Evolutionary conservation across 2,329 filamentous ascomycete species (phyloP).

Genomic region (Biscogniauxia marginata): DNA sequence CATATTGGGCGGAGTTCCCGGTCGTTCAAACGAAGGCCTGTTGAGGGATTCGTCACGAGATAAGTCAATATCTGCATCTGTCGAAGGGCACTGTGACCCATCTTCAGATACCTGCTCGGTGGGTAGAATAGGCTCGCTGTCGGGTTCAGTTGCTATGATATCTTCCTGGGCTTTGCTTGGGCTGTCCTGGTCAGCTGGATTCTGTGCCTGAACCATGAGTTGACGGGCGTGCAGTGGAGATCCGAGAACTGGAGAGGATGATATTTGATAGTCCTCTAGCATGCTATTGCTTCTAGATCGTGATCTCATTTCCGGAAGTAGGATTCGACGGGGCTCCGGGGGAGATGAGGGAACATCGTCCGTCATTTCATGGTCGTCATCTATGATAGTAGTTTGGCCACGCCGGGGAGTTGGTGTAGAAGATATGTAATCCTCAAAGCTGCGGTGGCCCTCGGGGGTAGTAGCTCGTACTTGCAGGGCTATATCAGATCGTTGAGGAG

Average conservation of each 20-base stretch:
- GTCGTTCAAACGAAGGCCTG: slow-evolving; percentile 1
- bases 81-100: neutral
- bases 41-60: neutral
- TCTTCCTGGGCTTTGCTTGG: neutral
- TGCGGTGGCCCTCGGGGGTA: slow-evolving; percentile 46
- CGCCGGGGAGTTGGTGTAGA: slow-evolving; percentile 62
- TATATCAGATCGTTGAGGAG: slow-evolving; percentile 3
- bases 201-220: neutral
- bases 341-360: slow-evolving; percentile 58
- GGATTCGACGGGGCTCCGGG: slow-evolving; percentile 52
- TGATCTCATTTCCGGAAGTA: slow-evolving; percentile 51
- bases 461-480: slow-evolving; percentile 29
- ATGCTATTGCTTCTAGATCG: slow-evolving; percentile 42
- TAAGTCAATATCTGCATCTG: neutral
- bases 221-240: slow-evolving; percentile 40
- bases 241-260: slow-evolving; percentile 54
- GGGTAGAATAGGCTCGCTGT: slow-evolving; percentile 2
- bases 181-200: neutral
- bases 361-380: slow-evolving; percentile 46
- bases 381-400: slow-evolving; percentile 47
- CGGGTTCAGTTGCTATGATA: neutral
- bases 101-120: slow-evolving; percentile 1
- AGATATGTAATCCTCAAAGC: slow-evolving; percentile 52
- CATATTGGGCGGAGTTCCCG: slow-evolving; percentile 16
- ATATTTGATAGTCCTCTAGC: slow-evolving; percentile 51